Evolutionary conservation across 345 rosid genomes (phyloP).

Genomic region (Angophora floribunda): DNA sequence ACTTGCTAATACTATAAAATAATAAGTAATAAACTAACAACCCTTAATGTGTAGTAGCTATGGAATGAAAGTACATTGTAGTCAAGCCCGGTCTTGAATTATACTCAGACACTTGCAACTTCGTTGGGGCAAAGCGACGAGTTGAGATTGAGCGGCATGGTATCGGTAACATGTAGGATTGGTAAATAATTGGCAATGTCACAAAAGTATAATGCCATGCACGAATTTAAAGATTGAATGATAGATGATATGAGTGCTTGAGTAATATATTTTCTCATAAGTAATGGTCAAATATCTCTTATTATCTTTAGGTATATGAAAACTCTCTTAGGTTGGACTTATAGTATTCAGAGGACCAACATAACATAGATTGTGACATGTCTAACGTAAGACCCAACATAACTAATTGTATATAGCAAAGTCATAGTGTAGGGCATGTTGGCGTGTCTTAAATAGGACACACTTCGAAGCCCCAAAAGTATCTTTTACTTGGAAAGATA

Average conservation of each 20-base stretch:
- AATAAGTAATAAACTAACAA: too few relatives aligned
- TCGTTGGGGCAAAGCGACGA: neutral
- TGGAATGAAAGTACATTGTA: neutral
- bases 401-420: neutral
- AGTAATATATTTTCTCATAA: neutral
- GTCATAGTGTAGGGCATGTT: neutral
- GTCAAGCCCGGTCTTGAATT: neutral
- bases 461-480: neutral
- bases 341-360: neutral
- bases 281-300: neutral
- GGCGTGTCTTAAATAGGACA: neutral
- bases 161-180: neutral
- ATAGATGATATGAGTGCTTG: neutral
- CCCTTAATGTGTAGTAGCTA: neutral
- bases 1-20: too few relatives aligned
- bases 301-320: neutral
- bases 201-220: neutral
- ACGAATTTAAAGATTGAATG: neutral
- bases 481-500: neutral
- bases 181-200: neutral
- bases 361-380: neutral
- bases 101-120: neutral
- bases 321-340: neutral
- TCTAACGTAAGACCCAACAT: neutral
- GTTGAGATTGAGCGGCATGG: neutral